phyloP scores from a whole-genome alignment of 257 asterid species.

The Solanum raphanifolium region DNA sequence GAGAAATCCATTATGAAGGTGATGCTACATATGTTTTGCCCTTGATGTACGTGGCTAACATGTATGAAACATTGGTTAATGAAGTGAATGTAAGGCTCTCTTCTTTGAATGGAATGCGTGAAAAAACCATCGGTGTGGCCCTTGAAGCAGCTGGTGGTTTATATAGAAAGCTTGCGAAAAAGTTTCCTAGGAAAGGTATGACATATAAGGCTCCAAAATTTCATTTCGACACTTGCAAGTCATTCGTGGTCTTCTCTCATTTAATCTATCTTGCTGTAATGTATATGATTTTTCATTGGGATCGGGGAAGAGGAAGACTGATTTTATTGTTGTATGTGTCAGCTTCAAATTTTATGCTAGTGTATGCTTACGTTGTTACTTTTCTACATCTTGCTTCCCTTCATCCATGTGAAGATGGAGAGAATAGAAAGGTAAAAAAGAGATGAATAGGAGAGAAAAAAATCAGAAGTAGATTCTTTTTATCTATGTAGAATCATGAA shows the following conservation, averaged over 20 bases:
- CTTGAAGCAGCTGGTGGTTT: constrained; percentile 99
- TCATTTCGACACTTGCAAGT: background rate
- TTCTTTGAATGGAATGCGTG: constrained; percentile 70
- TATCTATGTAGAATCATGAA: background rate
- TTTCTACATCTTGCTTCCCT: background rate
- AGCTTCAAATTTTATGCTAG: background rate
- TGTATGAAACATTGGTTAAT: constrained; percentile 82
- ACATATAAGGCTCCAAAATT: background rate
- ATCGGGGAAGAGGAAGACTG: background rate
- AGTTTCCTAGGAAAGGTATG: constrained; percentile 84
- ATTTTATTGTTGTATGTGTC: background rate
- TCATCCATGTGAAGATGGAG: background rate
- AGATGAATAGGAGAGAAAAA: background rate
- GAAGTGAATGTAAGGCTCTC: constrained; percentile 77
- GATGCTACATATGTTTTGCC: constrained; percentile 86
- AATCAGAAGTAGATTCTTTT: background rate
- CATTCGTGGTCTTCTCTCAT: background rate
- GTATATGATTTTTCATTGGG: background rate
- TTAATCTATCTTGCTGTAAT: background rate
- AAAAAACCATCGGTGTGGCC: constrained; percentile 89
- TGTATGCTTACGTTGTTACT: background rate
- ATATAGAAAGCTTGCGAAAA: constrained; percentile 87
- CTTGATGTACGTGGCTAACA: constrained; percentile 86
- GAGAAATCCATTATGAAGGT: constrained; percentile 72
- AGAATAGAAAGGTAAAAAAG: background rate